Evolutionary conservation across 371 early-diverging fungal genomes (phyloP), one percentile per base, ranked within the genome.

Genomic region (Smittium culicis): DNA sequence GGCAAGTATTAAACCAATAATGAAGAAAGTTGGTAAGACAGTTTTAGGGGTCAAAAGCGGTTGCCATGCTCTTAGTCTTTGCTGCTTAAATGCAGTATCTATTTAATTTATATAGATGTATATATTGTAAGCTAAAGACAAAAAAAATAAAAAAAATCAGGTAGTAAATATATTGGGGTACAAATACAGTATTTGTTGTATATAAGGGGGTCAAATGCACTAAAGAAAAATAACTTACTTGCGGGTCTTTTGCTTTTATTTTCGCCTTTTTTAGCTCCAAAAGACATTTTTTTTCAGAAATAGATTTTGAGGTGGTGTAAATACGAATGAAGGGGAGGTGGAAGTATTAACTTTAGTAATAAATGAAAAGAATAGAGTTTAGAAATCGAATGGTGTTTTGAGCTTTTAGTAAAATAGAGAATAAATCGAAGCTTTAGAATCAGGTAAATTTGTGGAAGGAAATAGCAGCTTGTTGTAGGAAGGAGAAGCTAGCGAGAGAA

Each of bases 1-100:
- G 30, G 91, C 84, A 76, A 96, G 96, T 27, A 94, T 74, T 14
- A 89, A 81, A 5, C 96, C 98, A 66, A 98, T 80, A 35, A 89
- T 75, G 69, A 96, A 90, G 67, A 96, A 87, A 24, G 92, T 87
- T 1, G 96, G 96, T 27, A 96, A 74, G 14, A 94, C 97, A 59
- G 89, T 87, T 70, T 88, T 89, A 56, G 98, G 97, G 5, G 95
- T 96, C 55, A 98, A 81, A 29, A 98, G 87, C 0, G 98, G 98
- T 75, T 96, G 96, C 96, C 96, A 98, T 2, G 96, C 92, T 72
- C 92, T 91, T 71, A 98, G 83, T 25, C 94, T 86, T 77, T 98
- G 97, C 79, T 98, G 98, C 80, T 92, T 92, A 79, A 96, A 96
- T 3, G 95, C 90, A 62, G 93, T 94, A 81, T 96, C 88, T 90